phyloP scores from a whole-genome alignment of 345 rosid species.

The Populus alba region DNA sequence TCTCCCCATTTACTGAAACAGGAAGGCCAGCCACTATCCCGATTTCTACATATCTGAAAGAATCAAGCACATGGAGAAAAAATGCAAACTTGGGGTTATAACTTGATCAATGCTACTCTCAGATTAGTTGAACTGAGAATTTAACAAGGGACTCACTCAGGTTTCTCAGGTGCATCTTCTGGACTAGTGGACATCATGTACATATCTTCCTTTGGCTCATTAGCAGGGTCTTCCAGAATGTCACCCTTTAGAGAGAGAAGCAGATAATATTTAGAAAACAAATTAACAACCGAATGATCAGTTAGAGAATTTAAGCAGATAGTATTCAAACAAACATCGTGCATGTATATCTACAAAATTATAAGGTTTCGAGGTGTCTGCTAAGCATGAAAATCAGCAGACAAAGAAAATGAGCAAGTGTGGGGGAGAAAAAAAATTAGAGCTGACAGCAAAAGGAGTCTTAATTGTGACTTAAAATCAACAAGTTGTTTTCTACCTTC shows the following conservation, averaged over 20 bases:
- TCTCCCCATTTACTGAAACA: conserved; percentile 62
- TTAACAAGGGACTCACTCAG: conserved; percentile 50
- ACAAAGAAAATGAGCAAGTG: neutral
- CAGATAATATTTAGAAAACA: neutral
- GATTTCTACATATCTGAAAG: conserved; percentile 60
- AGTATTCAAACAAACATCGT: neutral
- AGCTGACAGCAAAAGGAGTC: neutral
- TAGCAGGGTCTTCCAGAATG: conserved; percentile 89
- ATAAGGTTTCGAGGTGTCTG: neutral
- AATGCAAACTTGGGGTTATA: neutral
- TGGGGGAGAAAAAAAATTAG: neutral
- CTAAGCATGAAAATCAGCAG: neutral
- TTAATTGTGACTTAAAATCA: neutral
- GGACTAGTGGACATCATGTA: conserved; percentile 92
- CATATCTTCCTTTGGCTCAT: conserved; percentile 90
- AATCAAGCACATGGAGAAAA: neutral
- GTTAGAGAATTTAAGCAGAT: neutral
- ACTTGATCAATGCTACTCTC: neutral
- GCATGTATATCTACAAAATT: neutral
- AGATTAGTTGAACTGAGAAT: neutral
- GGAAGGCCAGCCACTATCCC: conserved; percentile 75
- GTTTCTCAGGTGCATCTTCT: conserved; percentile 75
- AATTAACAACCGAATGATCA: neutral
- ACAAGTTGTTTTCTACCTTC: neutral
- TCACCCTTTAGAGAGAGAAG: conserved; percentile 58